phyloP scores from a whole-genome alignment of 192 early-diverging fungal genomes.

The Phlyctochytrium arcticum region DNA sequence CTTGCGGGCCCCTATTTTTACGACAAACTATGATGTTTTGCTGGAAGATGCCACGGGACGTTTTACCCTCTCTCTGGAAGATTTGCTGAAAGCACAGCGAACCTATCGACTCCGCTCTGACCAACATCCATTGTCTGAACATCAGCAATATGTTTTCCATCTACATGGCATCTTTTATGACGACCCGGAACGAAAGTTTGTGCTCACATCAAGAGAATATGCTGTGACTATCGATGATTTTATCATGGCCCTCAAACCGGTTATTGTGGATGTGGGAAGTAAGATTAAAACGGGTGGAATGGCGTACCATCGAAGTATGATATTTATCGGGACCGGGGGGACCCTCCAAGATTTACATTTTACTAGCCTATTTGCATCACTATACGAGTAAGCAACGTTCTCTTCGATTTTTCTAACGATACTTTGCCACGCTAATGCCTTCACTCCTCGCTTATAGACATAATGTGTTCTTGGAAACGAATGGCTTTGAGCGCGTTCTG shows the following conservation, averaged over 20 bases:
- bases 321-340: conserved; percentile 22
- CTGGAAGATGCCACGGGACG: conserved; percentile 23
- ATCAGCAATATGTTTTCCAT: conserved; percentile 20
- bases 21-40: conserved; percentile 26
- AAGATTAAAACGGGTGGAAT: conserved; percentile 19
- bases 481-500: conserved; percentile 20
- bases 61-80: conserved; percentile 21
- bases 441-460: background rate
- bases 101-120: conserved; percentile 12
- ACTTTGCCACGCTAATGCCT: background rate
- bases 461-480: conserved; percentile 18
- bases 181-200: conserved; percentile 27
- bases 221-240: conserved; percentile 25
- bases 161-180: conserved; percentile 23
- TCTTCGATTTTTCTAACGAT: background rate
- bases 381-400: conserved; percentile 8
- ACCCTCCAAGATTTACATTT: conserved; percentile 23
- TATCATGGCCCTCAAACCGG: conserved; percentile 24
- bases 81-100: conserved; percentile 22
- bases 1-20: conserved; percentile 16
- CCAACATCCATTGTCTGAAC: conserved; percentile 21
- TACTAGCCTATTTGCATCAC: conserved; percentile 13
- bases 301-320: conserved; percentile 26
- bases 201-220: conserved; percentile 19
- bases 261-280: conserved; percentile 20